Evolutionary conservation across 257 asterid genomes (phyloP), one percentile per base, ranked within the genome.

Genomic region (Henckelia pumila): DNA sequence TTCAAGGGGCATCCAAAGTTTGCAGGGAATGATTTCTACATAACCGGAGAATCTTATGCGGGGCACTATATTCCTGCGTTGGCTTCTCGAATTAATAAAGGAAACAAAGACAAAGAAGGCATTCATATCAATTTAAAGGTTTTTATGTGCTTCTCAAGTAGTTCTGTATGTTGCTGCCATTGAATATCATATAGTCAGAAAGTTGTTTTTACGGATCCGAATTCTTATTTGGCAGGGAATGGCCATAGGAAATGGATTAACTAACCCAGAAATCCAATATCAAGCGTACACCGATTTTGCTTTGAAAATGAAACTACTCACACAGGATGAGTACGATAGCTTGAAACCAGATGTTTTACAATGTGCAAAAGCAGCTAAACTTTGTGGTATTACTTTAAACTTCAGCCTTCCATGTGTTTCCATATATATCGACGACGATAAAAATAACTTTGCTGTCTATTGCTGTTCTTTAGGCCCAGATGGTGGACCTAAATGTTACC

Each of bases 1-100:
- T 83, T 83, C 69, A 63, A 78, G 77, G 74, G 73, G 63, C 89
- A 82, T 66, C 87, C 85, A 17, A 62, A 84, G 71, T 82, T 58
- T 52, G 32, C 52, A 50, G 76, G 74, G 74, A 84, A 75, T 4
- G 82, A 84, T 24, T 84, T 84, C 28, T 84, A 73, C 83, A 81
- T 84, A 4, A 81, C 83, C 3, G 87, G 89, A 59, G 87, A 84
- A 77, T 81, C 89, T 11, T 84, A 79, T 71, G 89, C 87, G 8
- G 90, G 87, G 55, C 90, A 84, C 53, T 84, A 82, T 14, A 80
- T 82, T 61, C 90, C 87, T 13, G 87, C 85, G 30, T 84, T 79
- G 55, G 85, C 90, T 35, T 19, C 87, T 37, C 77, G 87, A 30
- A 76, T 84, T 59, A 73, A 77, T 79, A 80, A 69, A 66, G 90